Base-by-base conservation (phyloP, 1,139 yeast genomes). In the Wickerhamomyces sp. region DNA sequence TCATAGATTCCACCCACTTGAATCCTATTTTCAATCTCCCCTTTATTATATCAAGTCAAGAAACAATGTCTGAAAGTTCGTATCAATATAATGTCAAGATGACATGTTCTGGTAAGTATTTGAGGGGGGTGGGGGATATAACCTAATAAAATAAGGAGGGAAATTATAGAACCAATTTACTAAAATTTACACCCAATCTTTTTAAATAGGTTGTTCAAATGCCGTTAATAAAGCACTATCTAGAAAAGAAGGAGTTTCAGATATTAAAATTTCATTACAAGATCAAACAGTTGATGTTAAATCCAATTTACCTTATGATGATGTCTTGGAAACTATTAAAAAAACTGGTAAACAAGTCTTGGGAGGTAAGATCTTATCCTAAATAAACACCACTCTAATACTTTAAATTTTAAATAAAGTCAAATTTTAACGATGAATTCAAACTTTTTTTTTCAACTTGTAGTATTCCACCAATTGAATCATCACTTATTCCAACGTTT, bases 311-410 rank as follows among this genome's bases (percentile, higher is more conserved):
- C 72, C 74, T 37, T 87, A 84, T 55, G 95, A 88, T 35, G 74
- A 82, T 3, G 91, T 91, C 17, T 68, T 82, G 41, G 79, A 72
- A 37, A 78, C 88, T 38, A 89, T 91, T 49, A 68, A 81, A 44
- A 91, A 89, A 68, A 88, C 97, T 2, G 98, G 98, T 22, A 91
- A 89, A 68, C 77, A 78, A 51, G 83, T 91, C 40, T 68, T 72
- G 39, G 70, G 70, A 20, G 95, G 96, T 10, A 69, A 71, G 39
- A 61, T 67, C 20, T 30, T 47, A 12, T 38, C 36, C 29, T 33
- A 33, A 16, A 5, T 11, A 9, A 23, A 4, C 12, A 17, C 12
- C 15, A 13, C 17, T 15, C 18, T 4, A 17, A 15, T n/a, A n/a
- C 20, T 19, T 19, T 18, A 22, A 23, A 14, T 12, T 18, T 26